Evolutionary conservation across 2,329 filamentous ascomycete species (phyloP).

Genomic region (Trichoderma simmonsii): DNA sequence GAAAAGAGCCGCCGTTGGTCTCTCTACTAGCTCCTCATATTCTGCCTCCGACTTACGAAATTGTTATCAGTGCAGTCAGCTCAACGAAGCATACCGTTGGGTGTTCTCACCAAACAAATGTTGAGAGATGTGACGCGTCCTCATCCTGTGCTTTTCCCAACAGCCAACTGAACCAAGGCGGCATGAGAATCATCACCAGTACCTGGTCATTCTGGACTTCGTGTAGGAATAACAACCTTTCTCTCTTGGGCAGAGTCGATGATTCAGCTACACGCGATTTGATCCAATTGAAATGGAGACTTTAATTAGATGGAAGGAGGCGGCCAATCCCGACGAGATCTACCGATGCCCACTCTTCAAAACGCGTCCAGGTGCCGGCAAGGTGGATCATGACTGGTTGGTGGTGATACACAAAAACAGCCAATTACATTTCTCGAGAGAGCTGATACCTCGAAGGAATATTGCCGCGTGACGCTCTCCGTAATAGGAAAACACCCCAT

Average conservation of each 20-base stretch:
- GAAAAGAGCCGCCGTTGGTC: not conserved
- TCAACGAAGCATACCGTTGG: not conserved
- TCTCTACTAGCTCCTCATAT: not conserved
- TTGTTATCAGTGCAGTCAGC: not conserved
- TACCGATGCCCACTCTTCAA: not conserved
- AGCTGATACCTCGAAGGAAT: constrained; percentile 6
- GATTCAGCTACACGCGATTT: not conserved
- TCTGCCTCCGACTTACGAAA: not conserved
- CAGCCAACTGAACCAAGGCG: not conserved
- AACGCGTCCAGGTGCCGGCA: constrained; percentile 5
- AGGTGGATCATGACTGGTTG: constrained; percentile 16
- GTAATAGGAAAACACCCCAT: not conserved
- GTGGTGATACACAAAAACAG: not conserved
- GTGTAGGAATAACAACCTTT: not conserved
- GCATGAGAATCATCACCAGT: not conserved
- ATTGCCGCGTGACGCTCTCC: constrained; percentile 9
- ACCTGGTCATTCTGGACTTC: not conserved
- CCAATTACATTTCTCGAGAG: constrained; percentile 4
- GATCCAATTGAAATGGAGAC: constrained; percentile 3
- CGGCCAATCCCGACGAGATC: constrained; percentile 17
- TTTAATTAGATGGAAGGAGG: not conserved
- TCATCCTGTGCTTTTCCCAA: not conserved
- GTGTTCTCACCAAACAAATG: not conserved
- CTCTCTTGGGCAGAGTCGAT: not conserved
- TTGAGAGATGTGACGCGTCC: not conserved